Evolutionary conservation across 2,329 filamentous ascomycete genomes (phyloP), one percentile per base, ranked within the genome.

Genomic region (Xylariales sp.): DNA sequence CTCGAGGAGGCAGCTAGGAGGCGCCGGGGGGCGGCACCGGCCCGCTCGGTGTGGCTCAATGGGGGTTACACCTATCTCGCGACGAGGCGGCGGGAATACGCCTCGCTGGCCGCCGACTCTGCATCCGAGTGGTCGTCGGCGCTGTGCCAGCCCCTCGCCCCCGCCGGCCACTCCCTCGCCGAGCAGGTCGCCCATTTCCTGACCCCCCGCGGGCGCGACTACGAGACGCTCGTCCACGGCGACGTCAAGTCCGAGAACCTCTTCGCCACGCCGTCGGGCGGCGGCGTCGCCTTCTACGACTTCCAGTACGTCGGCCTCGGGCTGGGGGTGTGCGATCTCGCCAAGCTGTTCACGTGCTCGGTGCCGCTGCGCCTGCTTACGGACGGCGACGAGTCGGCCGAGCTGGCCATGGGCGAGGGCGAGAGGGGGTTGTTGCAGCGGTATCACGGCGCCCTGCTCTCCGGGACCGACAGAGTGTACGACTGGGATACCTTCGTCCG

Each of bases 171-270:
- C 0, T 83, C 85, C 0, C 74, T 86, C 0, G 84, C 87, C 0
- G 85, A 90, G 70, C 76, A 84, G 67, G 87, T 83, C 3, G 87
- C 88, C 1, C 69, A 77, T 0, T 82, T 87, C 12, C 78, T 90
- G 12, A 82, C 81, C 0, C 86, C 86, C 0, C 76, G 73, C 5
- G 82, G 81, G 7, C 69, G 72, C 18, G 63, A 65, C 3, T 80
- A 82, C 1, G 83, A 90, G 69, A 89, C 89, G 0, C 82, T 87
- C 16, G 86, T 92, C 7, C 90, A 92, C 72, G 90, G 90, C 7
- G 90, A 92, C 64, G 89, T 91, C 59, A 92, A 92, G 76, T 89
- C 87, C 0, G 89, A 91, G 71, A 92, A 92, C 66, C 81, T 91
- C 6, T 91, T 91, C 73, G 87, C 86, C 0, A 87, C 80, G 0